Conservation (phyloP, 805 yeast genomes). For the Teunomyces panamensis region DNA sequence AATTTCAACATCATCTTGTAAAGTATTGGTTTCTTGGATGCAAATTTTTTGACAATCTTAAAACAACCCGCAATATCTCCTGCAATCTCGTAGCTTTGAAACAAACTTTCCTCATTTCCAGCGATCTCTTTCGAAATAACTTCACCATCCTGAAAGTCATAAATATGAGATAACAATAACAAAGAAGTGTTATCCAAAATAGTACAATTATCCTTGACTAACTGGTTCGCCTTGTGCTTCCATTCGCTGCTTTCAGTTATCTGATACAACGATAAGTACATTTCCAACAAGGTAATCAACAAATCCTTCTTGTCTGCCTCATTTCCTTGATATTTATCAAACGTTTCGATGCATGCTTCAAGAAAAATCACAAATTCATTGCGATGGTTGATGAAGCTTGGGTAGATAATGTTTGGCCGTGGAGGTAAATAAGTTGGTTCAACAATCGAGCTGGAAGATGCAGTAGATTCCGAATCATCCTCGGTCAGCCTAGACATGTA, state of each 20-base stretch:
- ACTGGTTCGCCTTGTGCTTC: constrained; percentile 59
- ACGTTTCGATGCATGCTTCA: constrained; percentile 84
- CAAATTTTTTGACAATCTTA: constrained; percentile 56
- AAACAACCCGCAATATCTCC: constrained; percentile 58
- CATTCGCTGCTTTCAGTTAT: constrained; percentile 42
- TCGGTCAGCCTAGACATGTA: constrained; percentile 20
- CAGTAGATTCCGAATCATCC: neutral
- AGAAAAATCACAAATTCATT: constrained; percentile 86
- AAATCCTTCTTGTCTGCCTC: constrained; percentile 68
- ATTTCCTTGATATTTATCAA: constrained; percentile 72
- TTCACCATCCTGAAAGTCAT: constrained; percentile 52
- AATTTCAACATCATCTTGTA: constrained; percentile 63
- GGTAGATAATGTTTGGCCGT: constrained; percentile 79
- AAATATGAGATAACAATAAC: constrained; percentile 55
- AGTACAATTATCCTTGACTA: constrained; percentile 47
- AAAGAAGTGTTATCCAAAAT: constrained; percentile 56
- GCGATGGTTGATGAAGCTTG: constrained; percentile 82
- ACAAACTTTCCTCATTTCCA: constrained; percentile 57
- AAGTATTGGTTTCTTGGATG: constrained; percentile 60
- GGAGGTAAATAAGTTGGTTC: constrained; percentile 87
- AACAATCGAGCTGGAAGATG: constrained; percentile 9
- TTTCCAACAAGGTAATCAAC: constrained; percentile 74
- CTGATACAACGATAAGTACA: constrained; percentile 53
- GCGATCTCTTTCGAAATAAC: constrained; percentile 34
- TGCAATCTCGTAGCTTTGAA: constrained; percentile 60